Percentiles rank a stretch among this genome's conserved stretches.
These are phyloP conservation scores for Calonectria ilicicola DNA, from an alignment of 2,329 filamentous ascomycete genomes.

Conservation along the genomic window DNA sequence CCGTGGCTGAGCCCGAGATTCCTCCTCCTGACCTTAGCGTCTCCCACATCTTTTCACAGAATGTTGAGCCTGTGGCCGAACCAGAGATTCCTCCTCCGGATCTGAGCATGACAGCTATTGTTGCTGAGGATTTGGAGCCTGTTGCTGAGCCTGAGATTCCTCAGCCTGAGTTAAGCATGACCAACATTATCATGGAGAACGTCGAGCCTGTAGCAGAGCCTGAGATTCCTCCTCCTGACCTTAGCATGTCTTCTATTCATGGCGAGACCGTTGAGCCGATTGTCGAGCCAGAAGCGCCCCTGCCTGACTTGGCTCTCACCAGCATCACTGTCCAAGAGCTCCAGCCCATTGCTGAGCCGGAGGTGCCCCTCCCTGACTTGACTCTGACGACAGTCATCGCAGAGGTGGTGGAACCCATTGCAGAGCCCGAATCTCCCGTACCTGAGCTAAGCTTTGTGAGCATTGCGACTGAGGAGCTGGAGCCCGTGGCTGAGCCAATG, in stretches of 20 bases:
- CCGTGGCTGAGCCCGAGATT: constrained; percentile 40
- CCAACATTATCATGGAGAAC: constrained; percentile 40
- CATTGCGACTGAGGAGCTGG: constrained; percentile 42
- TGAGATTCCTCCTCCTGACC: constrained; percentile 32
- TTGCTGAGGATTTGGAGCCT: constrained; percentile 45
- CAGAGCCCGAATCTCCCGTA: constrained; percentile 38
- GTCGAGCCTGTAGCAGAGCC: constrained; percentile 45
- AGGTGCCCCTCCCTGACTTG: constrained; percentile 41
- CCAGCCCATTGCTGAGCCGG: constrained; percentile 41
- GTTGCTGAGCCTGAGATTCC: constrained; percentile 41
- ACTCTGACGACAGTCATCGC: constrained; percentile 47
- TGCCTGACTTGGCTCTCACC: background rate
- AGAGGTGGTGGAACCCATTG: constrained; percentile 47
- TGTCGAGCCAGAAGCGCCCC: background rate
- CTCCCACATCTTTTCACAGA: constrained; percentile 39
- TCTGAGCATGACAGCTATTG: constrained; percentile 43
- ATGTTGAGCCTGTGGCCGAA: constrained; percentile 44
- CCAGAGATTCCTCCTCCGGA: constrained; percentile 39
- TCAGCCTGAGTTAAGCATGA: constrained; percentile 41
- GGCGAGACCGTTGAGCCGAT: constrained; percentile 40
- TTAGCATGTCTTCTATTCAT: constrained; percentile 43
- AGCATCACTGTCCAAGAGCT: background rate
- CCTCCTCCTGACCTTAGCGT: constrained; percentile 40
- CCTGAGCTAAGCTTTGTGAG: constrained; percentile 42
- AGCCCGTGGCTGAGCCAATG: background rate